Evolutionary conservation across 2,329 filamentous ascomycete genomes (phyloP).

Genomic region (Botryotinia narcissicola): DNA sequence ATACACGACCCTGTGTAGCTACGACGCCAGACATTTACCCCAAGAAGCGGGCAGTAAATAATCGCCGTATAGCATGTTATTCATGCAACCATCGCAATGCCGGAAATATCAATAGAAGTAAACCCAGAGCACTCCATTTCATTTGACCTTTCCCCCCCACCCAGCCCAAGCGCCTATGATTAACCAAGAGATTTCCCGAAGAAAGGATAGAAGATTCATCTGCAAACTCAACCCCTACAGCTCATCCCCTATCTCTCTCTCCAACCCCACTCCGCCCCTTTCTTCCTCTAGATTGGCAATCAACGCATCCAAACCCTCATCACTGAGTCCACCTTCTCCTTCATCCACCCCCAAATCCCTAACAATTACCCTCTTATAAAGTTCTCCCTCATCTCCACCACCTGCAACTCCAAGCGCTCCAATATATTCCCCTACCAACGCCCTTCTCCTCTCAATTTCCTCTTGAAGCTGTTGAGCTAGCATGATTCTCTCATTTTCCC

Average conservation of each 20-base stretch:
- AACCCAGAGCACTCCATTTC: background rate
- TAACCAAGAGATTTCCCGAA: no score
- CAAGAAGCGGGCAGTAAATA: background rate
- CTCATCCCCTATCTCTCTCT: constrained; percentile 13
- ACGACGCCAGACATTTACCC: background rate
- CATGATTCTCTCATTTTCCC: constrained; percentile 52
- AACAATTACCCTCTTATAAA: constrained; percentile 53
- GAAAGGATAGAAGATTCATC: background rate
- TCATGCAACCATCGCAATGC: background rate
- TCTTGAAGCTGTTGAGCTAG: constrained; percentile 56
- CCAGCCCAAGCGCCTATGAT: background rate
- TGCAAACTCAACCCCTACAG: background rate
- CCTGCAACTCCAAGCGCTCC: constrained; percentile 66
- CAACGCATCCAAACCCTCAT: constrained; percentile 33
- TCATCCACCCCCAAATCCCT: constrained; percentile 48
- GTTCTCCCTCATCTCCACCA: constrained; percentile 69
- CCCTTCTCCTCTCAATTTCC: constrained; percentile 51
- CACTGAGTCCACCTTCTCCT: constrained; percentile 35
- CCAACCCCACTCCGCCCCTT: constrained; percentile 18
- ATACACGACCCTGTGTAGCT: no score
- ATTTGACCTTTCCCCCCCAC: background rate
- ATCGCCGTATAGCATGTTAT: background rate
- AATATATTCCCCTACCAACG: constrained; percentile 65
- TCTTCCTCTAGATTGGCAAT: constrained; percentile 32
- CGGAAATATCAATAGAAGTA: background rate